Base-by-base conservation (phyloP, 371 early-diverging fungal species). In the Phascolomyces articulosus region DNA sequence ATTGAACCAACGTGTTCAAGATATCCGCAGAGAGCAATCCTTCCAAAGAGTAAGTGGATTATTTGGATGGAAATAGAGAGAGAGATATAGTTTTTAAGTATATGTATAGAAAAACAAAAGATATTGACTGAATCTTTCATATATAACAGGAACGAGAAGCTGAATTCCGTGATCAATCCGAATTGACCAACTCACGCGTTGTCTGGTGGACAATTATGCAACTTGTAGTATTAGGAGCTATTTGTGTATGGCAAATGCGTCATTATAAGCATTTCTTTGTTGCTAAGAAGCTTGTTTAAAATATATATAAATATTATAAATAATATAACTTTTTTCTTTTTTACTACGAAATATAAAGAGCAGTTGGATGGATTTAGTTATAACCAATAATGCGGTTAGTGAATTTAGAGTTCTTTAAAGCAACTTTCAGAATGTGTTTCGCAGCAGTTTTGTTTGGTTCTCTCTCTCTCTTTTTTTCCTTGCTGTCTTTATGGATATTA, bases 181-280 rank as follows among this genome's bases (percentile, higher is more conserved):
- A 96, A 74, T 70, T 82, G 21, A 90, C 91, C 56, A 97, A 95
- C 81, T 79, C 89, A 18, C 91, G 92, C 44, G 91, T 95, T 16
- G 88, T 95, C 1, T 89, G 85, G 77, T 98, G 96, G 96, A 93
- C 95, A 11, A 66, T 98, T 55, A 77, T 91, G 26, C 96, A 97
- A 71, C 67, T 97, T 51, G 64, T 84, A 54, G 85, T 96, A 44
- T 84, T 97, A 60, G 93, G 84, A 38, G 75, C 88, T 24, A 92
- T 94, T 24, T 94, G 95, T 71, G 80, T 88, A 60, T 96, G 96
- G 96, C 98, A 98, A 77, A 87, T 96, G 79, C 88, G 90, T 21
- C 94, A 95, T 68, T 88, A 96, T 66, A 90, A 91, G 69, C 77
- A 87, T 67, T 98, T 98, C 88, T 97, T 98, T 69, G 90, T 91